Base-by-base conservation (phyloP, 257 asterid species). In the Oldenlandia corymbosa region DNA sequence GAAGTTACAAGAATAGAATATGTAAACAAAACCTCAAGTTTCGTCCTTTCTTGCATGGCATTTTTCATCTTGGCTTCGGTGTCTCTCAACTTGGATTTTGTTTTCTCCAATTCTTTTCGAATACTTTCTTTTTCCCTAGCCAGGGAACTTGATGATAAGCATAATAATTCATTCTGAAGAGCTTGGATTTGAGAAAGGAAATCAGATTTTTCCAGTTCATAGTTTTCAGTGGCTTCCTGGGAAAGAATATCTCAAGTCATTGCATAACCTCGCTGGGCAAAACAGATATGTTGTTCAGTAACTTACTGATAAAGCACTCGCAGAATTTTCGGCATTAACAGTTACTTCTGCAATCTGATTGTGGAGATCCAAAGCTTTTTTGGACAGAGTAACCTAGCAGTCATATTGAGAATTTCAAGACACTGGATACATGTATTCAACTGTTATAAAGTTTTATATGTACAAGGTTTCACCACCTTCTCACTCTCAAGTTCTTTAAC, bases 31-130 rank as follows among this genome's bases (percentile, higher is more conserved):
- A 92, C 99, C 99, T 93, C 97, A 68, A 93, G 95, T 69, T 87
- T 93, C 70, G 95, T 93, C 82, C 86, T 90, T 78, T 89, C 99
- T 79, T 92, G 99, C 50, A 89, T 77, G 31, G 79, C 76, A 74
- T 81, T 92, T 85, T 81, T 87, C 69, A 87, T 88, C 86, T 92
- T 92, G 76, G 73, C 84, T 68, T 89, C 99, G 26, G 81, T 82
- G 61, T 92, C 99, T 84, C 80, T 87, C 71, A 87, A 70, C 83
- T 83, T 93, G 58, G 62, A 58, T 81, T 85, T 93, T 60, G 97
- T 85, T 81, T 85, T 89, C 81, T 89, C 97, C 71, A 93, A 76
- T 64, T 93, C 99, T 75, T 89, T 93, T 77, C 97, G 78, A 55
- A 84, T 76, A 66, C 66, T 74, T 80, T 89, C 99, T 80, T 87